Evolutionary conservation across 2,329 filamentous ascomycete species (phyloP), one percentile per base, ranked within the genome.

Genomic region (Parasarocladium wereldwijsianum): DNA sequence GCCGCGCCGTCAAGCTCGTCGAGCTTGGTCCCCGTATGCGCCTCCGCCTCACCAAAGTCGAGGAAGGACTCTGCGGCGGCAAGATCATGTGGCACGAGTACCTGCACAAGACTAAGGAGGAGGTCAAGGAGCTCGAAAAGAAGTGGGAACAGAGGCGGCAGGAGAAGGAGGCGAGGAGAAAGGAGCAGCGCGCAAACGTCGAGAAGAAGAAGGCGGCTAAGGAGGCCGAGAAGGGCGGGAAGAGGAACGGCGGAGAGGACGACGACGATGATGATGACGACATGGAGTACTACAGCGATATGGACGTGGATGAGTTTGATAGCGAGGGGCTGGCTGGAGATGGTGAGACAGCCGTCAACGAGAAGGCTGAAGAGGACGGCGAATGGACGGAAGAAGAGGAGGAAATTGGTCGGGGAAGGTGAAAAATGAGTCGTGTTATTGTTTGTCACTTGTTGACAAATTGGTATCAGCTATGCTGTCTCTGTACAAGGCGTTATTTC

Each of bases 71-170:
- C 6, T 94, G 85, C 44, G 68, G 70, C 16, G 90, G 90, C 29
- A 90, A 84, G 50, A 70, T 93, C 33, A 82, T 98, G 80, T 98
- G 90, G 90, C 90, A 98, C 52, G 85, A 94, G 49, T 92, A 84
- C 48, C 75, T 96, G 31, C 71, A 77, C 49, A 98, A 98, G 65
- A 74, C 72, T 6, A 73, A 73, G 42, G 67, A 71, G 12, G 86
- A 98, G 51, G 59, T 84, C 33, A 70, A 76, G 47, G 71, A 79
- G 38, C 56, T 94, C 42, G 86, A 96, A 42, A 71, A 76, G 58
- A 69, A 72, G 41, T 96, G 90, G 82, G 77, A 85, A 41, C 59
- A 78, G 55, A 69, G 72, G 44, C 67, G 70, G 34, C 71, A 75
- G 44, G 81, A 90, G 50, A 94, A 92, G 60, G 86, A 86, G 34